These are phyloP conservation scores for Cercospora janseana DNA, from an alignment of 2,329 filamentous ascomycete genomes.

Conservation along the genomic window DNA sequence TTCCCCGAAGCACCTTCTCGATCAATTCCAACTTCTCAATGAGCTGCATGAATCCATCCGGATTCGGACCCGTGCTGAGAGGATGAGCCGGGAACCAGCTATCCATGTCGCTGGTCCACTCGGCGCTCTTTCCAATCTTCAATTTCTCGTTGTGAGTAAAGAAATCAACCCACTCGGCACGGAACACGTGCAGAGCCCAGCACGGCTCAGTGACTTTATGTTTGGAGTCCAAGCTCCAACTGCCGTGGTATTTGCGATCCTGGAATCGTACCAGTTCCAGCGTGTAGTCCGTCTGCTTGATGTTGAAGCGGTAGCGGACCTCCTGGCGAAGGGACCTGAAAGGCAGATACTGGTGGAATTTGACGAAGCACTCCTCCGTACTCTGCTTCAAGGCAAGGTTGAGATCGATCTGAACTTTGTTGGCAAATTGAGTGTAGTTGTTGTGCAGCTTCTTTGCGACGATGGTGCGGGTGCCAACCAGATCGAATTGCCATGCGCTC, in stretches of 20 bases:
- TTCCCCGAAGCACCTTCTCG: conserved; percentile 18
- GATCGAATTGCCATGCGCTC: conserved; percentile 36
- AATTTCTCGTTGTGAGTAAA: conserved; percentile 34
- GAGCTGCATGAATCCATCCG: conserved; percentile 32
- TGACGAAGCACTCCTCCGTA: conserved; percentile 22
- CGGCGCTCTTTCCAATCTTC: conserved; percentile 28
- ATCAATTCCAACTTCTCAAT: conserved; percentile 31
- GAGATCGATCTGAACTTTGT: conserved; percentile 24
- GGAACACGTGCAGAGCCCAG: conserved; percentile 34
- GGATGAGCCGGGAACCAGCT: conserved; percentile 34
- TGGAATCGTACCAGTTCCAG: conserved; percentile 36
- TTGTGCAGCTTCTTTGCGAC: conserved; percentile 22
- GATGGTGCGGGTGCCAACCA: conserved; percentile 25
- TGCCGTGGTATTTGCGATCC: conserved; percentile 18
- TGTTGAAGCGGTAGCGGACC: conserved; percentile 30
- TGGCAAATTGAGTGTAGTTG: conserved; percentile 22
- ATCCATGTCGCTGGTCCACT: conserved; percentile 32
- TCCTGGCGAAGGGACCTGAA: conserved; percentile 29
- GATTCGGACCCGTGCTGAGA: too few relatives aligned
- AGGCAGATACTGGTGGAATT: conserved; percentile 16
- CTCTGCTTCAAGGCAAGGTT: conserved; percentile 4
- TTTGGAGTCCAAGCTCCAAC: not conserved
- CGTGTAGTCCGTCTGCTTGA: conserved; percentile 32
- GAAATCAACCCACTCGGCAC: conserved; percentile 33
- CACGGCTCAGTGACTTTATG: conserved; percentile 28